Evolutionary conservation across 2,329 filamentous ascomycete species (phyloP).

Genomic region (Talaromyces sp.): DNA sequence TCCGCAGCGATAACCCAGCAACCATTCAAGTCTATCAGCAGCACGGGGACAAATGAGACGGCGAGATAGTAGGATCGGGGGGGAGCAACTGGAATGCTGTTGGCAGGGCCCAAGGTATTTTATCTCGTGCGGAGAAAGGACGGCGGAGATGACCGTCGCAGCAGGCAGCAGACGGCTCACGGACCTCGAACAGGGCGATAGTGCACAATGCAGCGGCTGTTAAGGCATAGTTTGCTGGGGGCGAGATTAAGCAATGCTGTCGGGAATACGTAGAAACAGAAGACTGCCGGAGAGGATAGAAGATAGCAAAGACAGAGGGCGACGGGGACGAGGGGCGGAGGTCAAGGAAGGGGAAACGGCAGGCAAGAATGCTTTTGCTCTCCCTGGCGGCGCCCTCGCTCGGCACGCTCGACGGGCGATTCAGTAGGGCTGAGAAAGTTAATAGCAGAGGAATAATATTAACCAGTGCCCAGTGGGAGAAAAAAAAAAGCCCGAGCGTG

Average conservation of each 20-base stretch:
- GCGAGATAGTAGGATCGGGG: slow-evolving; percentile 11
- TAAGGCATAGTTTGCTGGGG: slow-evolving; percentile 6
- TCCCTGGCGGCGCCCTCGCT: background rate
- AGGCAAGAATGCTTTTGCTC: background rate
- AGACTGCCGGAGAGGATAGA: background rate
- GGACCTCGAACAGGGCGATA: background rate
- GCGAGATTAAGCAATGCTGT: background rate
- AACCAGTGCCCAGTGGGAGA: background rate
- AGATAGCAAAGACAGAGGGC: background rate
- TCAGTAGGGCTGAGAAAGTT: background rate
- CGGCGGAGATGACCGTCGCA: slow-evolving; percentile 4
- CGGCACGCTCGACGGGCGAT: background rate
- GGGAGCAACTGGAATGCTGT: slow-evolving; percentile 22
- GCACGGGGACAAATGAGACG: slow-evolving; percentile 29
- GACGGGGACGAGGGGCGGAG: background rate
- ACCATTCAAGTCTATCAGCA: slow-evolving; percentile 29
- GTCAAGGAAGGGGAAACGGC: background rate
- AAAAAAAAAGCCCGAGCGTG: background rate
- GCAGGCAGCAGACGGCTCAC: slow-evolving; percentile 13
- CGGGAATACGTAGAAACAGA: background rate
- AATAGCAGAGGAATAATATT: background rate
- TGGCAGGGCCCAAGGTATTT: slow-evolving; percentile 17
- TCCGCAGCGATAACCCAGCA: slow-evolving; percentile 34
- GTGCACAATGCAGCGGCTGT: background rate
- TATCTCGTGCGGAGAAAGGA: slow-evolving; percentile 12